Base-by-base conservation (phyloP, 352 stramenopile species). In the Peronospora belbahrii region DNA sequence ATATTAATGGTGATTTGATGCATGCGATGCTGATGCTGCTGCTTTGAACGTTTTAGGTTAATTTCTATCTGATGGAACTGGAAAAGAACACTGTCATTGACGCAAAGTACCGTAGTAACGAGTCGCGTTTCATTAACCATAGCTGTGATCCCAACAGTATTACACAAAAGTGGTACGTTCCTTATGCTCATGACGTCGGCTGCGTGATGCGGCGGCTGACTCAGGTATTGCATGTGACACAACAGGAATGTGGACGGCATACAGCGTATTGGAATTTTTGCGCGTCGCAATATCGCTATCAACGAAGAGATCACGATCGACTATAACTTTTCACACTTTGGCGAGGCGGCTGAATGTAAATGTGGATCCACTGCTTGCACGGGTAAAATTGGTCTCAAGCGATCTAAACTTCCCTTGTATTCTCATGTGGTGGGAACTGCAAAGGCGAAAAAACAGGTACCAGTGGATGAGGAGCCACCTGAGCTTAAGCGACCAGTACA, bases 71-170 rank as follows among this genome's bases (percentile, higher is more conserved):
- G 70, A 68, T 92, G 48, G 75, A 92, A 52, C 69, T 92, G 25
- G 80, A 88, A 60, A 88, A 89, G 20, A 79, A 88, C 50, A 77
- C 85, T 19, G 62, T 88, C 17, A 88, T 92, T 34, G 85, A 96
- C 37, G 85, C 83, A 15, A 83, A 83, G 36, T 74, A 93, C 48
- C 78, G 85, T 27, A 94, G 89, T 30, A 96, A 95, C 51, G 84
- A 97, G 19, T 92, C 91, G 27, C 80, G 94, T 18, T 98, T 97
- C 59, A 97, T 98, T 53, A 98, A 98, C 74, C 87, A 97, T 56
- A 95, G 85, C 53, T 97, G 90, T 43, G 83, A 94, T 40, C 82
- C 88, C n/a, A 97, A 97, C 62, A 95, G 88, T 65, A 76, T 88
- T 30, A 97, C 89, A 13, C 85, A 97, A 52, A 97, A 97, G 40